Evolutionary conservation across 805 yeast genomes (phyloP).

Genomic region (Ogataea sp.): DNA sequence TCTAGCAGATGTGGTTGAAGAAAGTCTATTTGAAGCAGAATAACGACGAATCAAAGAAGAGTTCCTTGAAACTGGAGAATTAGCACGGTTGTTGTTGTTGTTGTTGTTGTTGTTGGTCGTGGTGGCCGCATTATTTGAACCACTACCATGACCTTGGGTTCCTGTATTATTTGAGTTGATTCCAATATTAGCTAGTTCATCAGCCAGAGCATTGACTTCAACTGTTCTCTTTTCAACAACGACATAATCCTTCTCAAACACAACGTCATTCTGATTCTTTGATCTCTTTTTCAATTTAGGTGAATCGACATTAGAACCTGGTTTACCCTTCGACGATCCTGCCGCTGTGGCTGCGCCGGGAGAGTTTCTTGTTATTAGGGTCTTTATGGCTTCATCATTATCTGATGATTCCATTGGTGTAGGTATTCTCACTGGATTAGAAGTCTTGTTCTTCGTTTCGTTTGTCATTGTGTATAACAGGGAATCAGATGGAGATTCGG

Average conservation of each 20-base stretch:
- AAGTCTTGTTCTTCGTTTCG: no score
- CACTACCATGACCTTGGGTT: background rate
- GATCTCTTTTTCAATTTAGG: constrained; percentile 1
- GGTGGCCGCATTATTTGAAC: no score
- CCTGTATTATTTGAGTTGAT: background rate
- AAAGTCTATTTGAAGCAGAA: constrained; percentile 35
- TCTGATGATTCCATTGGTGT: constrained; percentile 14
- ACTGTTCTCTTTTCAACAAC: constrained; percentile 92
- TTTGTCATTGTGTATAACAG: background rate
- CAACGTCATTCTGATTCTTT: constrained; percentile 29
- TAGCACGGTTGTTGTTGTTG: background rate
- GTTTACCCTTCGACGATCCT: background rate
- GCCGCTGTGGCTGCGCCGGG: constrained; percentile 32
- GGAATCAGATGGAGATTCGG: constrained; percentile 2
- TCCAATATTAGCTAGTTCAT: constrained; percentile 59
- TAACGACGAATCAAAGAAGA: constrained; percentile 30
- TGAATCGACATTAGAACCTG: background rate
- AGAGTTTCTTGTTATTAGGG: constrained; percentile 32
- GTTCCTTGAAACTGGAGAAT: background rate
- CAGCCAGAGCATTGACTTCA: constrained; percentile 93
- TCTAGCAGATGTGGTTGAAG: constrained; percentile 40
- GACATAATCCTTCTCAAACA: constrained; percentile 79
- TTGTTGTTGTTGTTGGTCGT: background rate
- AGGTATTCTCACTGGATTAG: constrained; percentile 7
- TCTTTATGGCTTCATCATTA: constrained; percentile 37